Percentiles rank a stretch among this genome's conserved stretches.
These are phyloP conservation scores for Fusarium agapanthi DNA, from an alignment of 2,329 filamentous ascomycete genomes.

Conservation along the genomic window DNA sequence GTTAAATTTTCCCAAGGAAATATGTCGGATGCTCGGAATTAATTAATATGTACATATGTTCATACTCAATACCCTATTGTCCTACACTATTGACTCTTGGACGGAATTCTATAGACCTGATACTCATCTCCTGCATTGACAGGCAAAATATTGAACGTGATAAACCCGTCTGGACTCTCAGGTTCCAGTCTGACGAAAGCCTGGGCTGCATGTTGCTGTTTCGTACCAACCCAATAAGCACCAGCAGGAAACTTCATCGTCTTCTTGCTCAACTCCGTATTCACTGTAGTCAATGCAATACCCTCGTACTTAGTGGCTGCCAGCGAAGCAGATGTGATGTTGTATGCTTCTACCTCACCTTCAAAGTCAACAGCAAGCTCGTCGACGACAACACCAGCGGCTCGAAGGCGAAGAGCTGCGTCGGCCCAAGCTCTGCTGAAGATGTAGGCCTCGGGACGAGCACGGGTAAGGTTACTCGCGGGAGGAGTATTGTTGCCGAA, in stretches of 20 bases:
- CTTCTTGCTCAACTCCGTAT: slow-evolving; percentile 22
- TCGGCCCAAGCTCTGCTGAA: slow-evolving; percentile 42
- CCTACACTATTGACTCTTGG: neutral
- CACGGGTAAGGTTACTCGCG: slow-evolving; percentile 41
- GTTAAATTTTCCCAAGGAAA: neutral
- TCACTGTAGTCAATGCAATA: slow-evolving; percentile 36
- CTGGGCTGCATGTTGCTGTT: slow-evolving; percentile 45
- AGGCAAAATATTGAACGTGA: slow-evolving; percentile 43
- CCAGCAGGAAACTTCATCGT: slow-evolving; percentile 40
- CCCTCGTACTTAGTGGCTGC: slow-evolving; percentile 41
- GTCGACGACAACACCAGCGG: slow-evolving; percentile 38
- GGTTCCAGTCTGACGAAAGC: slow-evolving; percentile 45
- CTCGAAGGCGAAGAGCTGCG: slow-evolving; percentile 39
- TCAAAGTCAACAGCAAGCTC: slow-evolving; percentile 33
- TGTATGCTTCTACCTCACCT: slow-evolving; percentile 43
- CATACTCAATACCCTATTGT: no score
- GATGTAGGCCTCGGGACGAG: slow-evolving; percentile 44
- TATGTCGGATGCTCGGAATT: no score
- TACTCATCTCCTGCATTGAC: slow-evolving; percentile 44
- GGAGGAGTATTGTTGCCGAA: slow-evolving; percentile 44
- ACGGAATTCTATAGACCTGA: slow-evolving; percentile 40
- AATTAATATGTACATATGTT: neutral
- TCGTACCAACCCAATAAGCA: slow-evolving; percentile 44
- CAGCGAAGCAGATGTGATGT: slow-evolving; percentile 30
- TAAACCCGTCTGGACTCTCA: slow-evolving; percentile 45